Conservation (phyloP, 1,284 basidiomycete genomes). For the Ceratobasidium sp. region DNA sequence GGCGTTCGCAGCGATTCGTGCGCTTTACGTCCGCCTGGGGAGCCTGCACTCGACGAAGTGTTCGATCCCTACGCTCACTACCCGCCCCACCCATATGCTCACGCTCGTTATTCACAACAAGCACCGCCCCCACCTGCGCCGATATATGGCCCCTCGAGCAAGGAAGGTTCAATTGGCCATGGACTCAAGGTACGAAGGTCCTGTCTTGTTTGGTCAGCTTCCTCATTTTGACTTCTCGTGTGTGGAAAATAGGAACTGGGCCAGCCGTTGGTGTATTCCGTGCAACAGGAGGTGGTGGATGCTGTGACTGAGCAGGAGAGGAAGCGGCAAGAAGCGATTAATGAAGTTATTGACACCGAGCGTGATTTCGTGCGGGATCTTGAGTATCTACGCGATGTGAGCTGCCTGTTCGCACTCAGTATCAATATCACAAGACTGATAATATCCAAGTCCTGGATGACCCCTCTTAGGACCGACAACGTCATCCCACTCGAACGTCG, state of each 20-base stretch:
- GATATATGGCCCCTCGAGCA: no score
- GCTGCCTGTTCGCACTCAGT: background rate
- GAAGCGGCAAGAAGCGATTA: slow-evolving; percentile 98
- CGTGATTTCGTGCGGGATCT: slow-evolving; percentile 97
- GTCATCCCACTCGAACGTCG: slow-evolving; percentile 84
- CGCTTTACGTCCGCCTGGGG: slow-evolving; percentile 2
- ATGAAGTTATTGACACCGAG: slow-evolving; percentile 99
- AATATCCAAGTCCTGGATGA: slow-evolving; percentile 88
- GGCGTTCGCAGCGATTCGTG: slow-evolving; percentile 65
- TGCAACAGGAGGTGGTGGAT: slow-evolving; percentile 93
- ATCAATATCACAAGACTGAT: background rate
- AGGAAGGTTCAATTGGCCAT: no score
- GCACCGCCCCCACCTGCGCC: no score
- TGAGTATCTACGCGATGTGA: slow-evolving; percentile 96
- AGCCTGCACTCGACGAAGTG: no score
- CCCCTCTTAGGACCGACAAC: slow-evolving; percentile 79
- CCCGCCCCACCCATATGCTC: no score
- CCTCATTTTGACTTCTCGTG: no score
- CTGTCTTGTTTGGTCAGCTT: no score
- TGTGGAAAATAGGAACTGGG: no score
- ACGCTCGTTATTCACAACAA: no score
- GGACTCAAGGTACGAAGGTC: no score
- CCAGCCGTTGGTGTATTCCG: slow-evolving; percentile 68
- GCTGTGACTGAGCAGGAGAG: slow-evolving; percentile 94
- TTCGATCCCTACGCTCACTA: no score